These are phyloP conservation scores for Vanilla planifolia DNA, from an alignment of 106 monocot species.

Conservation along the genomic window DNA sequence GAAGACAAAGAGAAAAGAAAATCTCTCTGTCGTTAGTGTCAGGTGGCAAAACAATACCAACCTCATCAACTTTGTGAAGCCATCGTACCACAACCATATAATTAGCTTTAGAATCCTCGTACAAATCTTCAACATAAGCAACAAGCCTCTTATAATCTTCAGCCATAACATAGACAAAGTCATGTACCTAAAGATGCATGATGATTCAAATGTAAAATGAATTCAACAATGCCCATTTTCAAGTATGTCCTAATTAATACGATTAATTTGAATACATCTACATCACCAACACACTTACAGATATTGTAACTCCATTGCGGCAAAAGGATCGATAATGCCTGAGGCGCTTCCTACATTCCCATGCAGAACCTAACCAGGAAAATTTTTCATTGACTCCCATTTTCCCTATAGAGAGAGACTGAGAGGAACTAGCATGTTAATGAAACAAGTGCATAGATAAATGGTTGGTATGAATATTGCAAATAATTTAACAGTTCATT, in stretches of 20 bases:
- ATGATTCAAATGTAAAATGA: no score
- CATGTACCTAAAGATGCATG: slow-evolving; percentile 44
- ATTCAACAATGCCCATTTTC: no score
- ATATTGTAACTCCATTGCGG: slow-evolving; percentile 63
- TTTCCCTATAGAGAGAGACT: slow-evolving; percentile 42
- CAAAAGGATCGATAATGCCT: slow-evolving; percentile 74
- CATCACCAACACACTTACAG: slow-evolving; percentile 41
- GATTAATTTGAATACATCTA: no score
- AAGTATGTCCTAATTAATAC: no score
- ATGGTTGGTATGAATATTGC: background rate
- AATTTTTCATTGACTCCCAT: slow-evolving; percentile 34
- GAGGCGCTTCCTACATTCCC: slow-evolving; percentile 54
- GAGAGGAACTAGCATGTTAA: no score
- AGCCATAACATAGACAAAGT: slow-evolving; percentile 65
- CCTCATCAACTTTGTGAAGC: slow-evolving; percentile 89
- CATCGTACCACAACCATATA: slow-evolving; percentile 75
- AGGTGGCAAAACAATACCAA: slow-evolving; percentile 53
- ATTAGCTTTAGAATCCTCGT: slow-evolving; percentile 50
- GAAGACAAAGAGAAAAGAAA: slow-evolving; percentile 78
- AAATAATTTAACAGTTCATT: background rate
- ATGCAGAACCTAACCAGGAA: slow-evolving; percentile 76
- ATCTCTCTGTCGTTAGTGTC: slow-evolving; percentile 69
- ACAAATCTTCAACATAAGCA: slow-evolving; percentile 92
- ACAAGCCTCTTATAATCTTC: slow-evolving; percentile 73
- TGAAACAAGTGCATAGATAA: no score